Evolutionary conservation across 1,284 basidiomycete species (phyloP), one percentile per base, ranked within the genome.

Genomic region (Trametes pubescens): DNA sequence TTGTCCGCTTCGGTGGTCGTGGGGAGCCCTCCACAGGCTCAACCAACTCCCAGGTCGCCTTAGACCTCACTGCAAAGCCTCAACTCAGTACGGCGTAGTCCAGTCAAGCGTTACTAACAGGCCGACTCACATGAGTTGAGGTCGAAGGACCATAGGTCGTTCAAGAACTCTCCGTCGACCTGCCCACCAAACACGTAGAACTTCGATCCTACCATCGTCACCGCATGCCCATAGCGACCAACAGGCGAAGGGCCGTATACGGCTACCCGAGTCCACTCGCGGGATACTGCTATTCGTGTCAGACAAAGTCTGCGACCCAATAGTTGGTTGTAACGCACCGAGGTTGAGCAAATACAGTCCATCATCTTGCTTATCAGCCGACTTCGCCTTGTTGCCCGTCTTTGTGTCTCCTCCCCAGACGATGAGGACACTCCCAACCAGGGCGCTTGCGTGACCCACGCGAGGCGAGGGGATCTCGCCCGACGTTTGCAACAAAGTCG

Each of bases 401-500:
- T 91, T 92, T 3, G 97, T 99, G 76, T 99, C 98, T 37, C 98
- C 98, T 63, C 98, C 98, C 96, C 98, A 99, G 6, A 99, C 92
- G 66, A 99, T 94, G 71, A 99, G 84, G 52, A 99, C 96, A 72
- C 94, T 96, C 77, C 94, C 95, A 63, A 99, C 95, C 52, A 99
- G 89, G 16, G 96, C 96, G 75, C 93, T 93, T 1, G 96, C 95
- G 80, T 99, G 98, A 0, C 98, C 98, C 18, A 99, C 96, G 69
- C 98, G 85, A 0, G 95, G 90, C 16, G 90, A 88, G 0, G 98
- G 98, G 21, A 94, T 83, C 71, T 98, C 95, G 6, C 98, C 98
- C 4, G 86, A 88, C 0, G 96, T 98, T 75, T 94, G 91, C 58
- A 97, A 81, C 13, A 95, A 84, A 37, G 88, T 89, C 10, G 92